Evolutionary conservation across 1,284 basidiomycete genomes (phyloP).

Genomic region (Amylostereum chailletii): DNA sequence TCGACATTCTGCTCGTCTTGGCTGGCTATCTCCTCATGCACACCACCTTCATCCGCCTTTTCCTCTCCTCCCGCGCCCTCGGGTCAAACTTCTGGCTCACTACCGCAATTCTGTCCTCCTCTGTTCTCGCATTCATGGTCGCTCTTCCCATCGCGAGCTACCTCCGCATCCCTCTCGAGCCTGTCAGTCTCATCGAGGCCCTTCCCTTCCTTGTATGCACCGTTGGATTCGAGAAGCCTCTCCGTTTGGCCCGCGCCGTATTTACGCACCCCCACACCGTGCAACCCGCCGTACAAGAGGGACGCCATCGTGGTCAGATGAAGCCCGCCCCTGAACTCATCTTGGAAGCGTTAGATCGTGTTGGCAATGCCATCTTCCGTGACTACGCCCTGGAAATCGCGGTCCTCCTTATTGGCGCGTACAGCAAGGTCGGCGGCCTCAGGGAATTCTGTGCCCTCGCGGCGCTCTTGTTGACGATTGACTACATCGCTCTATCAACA

Average conservation of each 20-base stretch:
- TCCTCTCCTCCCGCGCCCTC: constrained; percentile 79
- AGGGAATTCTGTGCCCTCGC: constrained; percentile 95
- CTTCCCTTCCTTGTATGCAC: constrained; percentile 97
- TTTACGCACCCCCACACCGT: constrained; percentile 79
- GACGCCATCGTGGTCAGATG: constrained; percentile 36
- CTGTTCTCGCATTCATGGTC: constrained; percentile 83
- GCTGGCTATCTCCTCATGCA: constrained; percentile 96
- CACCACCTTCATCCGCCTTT: constrained; percentile 85
- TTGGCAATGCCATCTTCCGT: constrained; percentile 79
- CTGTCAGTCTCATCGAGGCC: constrained; percentile 89
- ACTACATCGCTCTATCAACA: constrained; percentile 85
- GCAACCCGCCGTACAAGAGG: constrained; percentile 37
- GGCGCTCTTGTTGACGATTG: constrained; percentile 76
- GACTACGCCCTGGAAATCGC: constrained; percentile 92
- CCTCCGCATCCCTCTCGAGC: constrained; percentile 84
- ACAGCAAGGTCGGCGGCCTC: constrained; percentile 82
- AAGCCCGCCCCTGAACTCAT: constrained; percentile 82
- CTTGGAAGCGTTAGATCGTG: constrained; percentile 71
- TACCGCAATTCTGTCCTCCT: constrained; percentile 76
- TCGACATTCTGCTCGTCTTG: constrained; percentile 95
- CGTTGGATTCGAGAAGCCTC: constrained; percentile 96
- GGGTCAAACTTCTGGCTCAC: constrained; percentile 90
- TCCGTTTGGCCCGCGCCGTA: constrained; percentile 84
- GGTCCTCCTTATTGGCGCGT: constrained; percentile 82
- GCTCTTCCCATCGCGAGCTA: constrained; percentile 81